A percentile compares a stretch with the other conserved stretches of the same genome.
These are phyloP conservation scores for Sporothrix dimorphospora DNA, from an alignment of 2,329 filamentous ascomycete species.

Conservation along the genomic window DNA sequence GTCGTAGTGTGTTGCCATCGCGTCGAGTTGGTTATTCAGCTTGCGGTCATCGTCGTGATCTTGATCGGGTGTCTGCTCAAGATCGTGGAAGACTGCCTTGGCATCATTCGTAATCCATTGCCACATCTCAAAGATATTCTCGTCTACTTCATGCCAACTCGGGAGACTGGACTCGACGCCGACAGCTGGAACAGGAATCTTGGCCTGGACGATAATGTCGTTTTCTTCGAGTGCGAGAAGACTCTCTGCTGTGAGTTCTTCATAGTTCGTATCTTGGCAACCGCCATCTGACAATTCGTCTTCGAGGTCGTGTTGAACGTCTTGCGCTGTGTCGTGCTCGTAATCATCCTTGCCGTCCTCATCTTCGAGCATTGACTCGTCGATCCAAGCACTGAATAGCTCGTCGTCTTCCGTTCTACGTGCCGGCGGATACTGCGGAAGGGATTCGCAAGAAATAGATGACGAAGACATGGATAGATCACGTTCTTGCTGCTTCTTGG, in stretches of 20 bases:
- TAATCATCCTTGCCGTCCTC: neutral
- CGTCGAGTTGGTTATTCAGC: neutral
- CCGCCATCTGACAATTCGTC: neutral
- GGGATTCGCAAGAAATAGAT: neutral
- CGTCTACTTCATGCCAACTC: neutral
- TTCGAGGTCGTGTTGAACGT: neutral
- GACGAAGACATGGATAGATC: neutral
- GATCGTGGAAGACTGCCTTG: neutral
- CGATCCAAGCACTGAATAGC: neutral
- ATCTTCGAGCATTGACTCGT: neutral
- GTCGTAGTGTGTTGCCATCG: neutral
- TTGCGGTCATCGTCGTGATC: neutral
- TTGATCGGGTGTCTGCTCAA: neutral
- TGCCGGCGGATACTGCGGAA: too few species aligned
- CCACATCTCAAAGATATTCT: neutral
- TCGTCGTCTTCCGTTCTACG: neutral
- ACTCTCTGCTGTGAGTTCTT: neutral
- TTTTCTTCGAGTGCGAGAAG: slow-evolving; percentile 18
- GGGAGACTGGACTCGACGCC: neutral
- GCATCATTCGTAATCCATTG: slow-evolving; percentile 8
- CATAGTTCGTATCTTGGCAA: neutral
- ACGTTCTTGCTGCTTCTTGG: neutral
- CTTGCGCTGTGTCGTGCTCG: too few species aligned
- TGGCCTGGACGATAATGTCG: slow-evolving; percentile 18
- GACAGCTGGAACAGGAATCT: slow-evolving; percentile 14